Base-by-base conservation (phyloP, 2,329 filamentous ascomycete species). In the Dactylella cylindrospora region DNA sequence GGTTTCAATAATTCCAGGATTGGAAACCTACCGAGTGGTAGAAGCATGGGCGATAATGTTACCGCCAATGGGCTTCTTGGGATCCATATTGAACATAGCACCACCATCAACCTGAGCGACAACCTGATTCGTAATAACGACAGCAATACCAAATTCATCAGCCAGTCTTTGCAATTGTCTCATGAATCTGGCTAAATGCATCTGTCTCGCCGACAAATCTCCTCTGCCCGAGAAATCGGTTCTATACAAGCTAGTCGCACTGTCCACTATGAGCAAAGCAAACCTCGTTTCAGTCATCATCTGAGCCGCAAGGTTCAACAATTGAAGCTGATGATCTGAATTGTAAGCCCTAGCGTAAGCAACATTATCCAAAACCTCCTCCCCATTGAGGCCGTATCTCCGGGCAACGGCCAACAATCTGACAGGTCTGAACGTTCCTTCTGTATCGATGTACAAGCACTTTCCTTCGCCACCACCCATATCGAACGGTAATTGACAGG, bases 221-320 rank as follows among this genome's bases (percentile, higher is more conserved):
- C 93, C 94, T 73, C 93, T 86, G n/a, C 93, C 93, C 65, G 90
- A 83, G 74, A 97, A 98, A 71, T 98, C 93, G 0, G 93, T 98
- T 67, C 93, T 84, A 74, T 98, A 98, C 2, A 98, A 80, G 1
- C 91, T 86, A 0, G 93, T 98, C 10, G 94, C 94, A 53, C 90
- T 95, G 74, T 98, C 93, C 53, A 98, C 93, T 41, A 98, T 84
- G 43, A 98, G 83, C 6, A 98, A 80, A 2, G 93, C 97, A 74
- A 98, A 98, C 3, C 93, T 84, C 0, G 93, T 98, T 76, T 98
- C 94, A 55, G 90, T 96, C 94, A 98, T 98, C 93, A 98, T 98
- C 65, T 90, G 84, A 1, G 93, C 86, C 2, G 93, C 94, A 73
- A 97, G 91, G 70, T 93, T 93, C 65, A 98, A 83, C 5, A 98